Percentiles rank a stretch among this genome's conserved stretches.
Evolutionary conservation across 352 stramenopile genomes (phyloP).

Genomic region (Pythium coloratum): DNA sequence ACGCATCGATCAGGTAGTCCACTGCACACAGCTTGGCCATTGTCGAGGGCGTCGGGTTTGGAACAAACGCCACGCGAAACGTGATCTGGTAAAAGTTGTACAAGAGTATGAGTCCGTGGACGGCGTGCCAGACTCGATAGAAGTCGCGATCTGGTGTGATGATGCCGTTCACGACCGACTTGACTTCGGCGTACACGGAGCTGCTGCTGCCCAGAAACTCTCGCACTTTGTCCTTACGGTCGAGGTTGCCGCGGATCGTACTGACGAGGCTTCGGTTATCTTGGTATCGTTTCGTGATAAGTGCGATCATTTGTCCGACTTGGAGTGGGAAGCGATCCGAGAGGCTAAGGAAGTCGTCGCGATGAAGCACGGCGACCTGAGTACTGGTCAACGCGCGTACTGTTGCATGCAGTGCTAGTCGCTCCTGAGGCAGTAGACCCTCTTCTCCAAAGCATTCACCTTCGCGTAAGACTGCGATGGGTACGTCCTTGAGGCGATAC

Average conservation of each 20-base stretch:
- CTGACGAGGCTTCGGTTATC: constrained; percentile 1
- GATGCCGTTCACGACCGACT: constrained; percentile 16
- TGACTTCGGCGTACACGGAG: constrained; percentile 21
- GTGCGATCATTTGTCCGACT: constrained; percentile 20
- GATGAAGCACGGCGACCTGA: constrained; percentile 17
- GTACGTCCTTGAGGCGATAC: constrained; percentile 15
- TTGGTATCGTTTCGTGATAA: constrained; percentile 17
- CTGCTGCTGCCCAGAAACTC: constrained; percentile 17
- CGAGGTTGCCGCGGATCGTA: constrained; percentile 15
- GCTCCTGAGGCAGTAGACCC: constrained; percentile 23
- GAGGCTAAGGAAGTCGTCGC: constrained; percentile 16
- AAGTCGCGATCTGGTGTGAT: constrained; percentile 1
- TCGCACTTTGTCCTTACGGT: constrained; percentile 15
- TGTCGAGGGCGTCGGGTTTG: constrained; percentile 10
- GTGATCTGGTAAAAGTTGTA: constrained; percentile 40
- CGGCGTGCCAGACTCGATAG: constrained; percentile 38
- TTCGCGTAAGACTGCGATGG: constrained; percentile 46
- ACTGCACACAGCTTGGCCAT: constrained; percentile 6
- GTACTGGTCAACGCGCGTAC: constrained; percentile 15
- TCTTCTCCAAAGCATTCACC: constrained; percentile 68
- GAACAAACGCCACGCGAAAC: constrained; percentile 31
- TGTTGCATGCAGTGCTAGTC: constrained; percentile 17
- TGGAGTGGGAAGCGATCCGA: constrained; percentile 18
- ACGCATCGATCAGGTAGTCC: constrained; percentile 26
- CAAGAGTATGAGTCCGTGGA: constrained; percentile 40